Percentiles rank a stretch among this genome's conserved stretches.
Evolutionary conservation across 2,329 filamentous ascomycete genomes (phyloP).

Genomic region (Fusarium sp.): DNA sequence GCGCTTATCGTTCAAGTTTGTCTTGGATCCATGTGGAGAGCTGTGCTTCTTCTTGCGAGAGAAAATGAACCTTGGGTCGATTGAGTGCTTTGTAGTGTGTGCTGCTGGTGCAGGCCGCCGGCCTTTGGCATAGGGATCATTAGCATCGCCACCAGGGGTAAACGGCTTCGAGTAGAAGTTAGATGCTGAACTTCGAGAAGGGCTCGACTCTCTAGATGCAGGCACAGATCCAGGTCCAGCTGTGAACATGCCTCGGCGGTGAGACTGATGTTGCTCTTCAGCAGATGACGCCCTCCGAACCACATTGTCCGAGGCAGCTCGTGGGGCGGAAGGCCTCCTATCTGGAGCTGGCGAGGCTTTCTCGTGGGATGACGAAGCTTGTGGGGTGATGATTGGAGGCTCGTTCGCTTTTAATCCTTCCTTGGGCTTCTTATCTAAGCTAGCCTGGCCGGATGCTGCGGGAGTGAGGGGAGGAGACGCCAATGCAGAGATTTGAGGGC

Average conservation of each 20-base stretch:
- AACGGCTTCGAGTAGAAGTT: constrained; percentile 79
- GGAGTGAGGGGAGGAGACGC: constrained; percentile 93
- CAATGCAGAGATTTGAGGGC: constrained; percentile 77
- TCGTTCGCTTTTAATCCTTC: constrained; percentile 57
- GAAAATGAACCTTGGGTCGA: constrained; percentile 90
- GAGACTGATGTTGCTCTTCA: constrained; percentile 57
- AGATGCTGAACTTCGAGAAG: constrained; percentile 73
- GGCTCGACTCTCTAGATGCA: constrained; percentile 72
- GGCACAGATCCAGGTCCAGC: constrained; percentile 67
- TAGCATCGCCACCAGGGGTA: constrained; percentile 81
- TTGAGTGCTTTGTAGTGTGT: constrained; percentile 70
- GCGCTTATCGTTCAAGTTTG: constrained; percentile 68
- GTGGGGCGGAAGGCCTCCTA: constrained; percentile 57
- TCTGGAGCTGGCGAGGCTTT: constrained; percentile 60
- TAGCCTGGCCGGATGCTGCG: constrained; percentile 72
- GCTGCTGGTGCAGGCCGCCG: constrained; percentile 79
- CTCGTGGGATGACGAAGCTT: constrained; percentile 72
- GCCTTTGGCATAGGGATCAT: constrained; percentile 89
- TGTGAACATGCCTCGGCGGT: constrained; percentile 69
- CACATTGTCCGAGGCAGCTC: constrained; percentile 59
- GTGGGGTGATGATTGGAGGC: constrained; percentile 72
- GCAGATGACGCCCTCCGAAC: constrained; percentile 59
- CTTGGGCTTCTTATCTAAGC: constrained; percentile 50
- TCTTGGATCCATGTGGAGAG: constrained; percentile 67
- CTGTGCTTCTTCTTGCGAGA: constrained; percentile 77